A percentile compares a stretch with the other conserved stretches of the same genome.
phyloP scores from a whole-genome alignment of 2,329 filamentous ascomycete species.

The Teratosphaeriaceae sp. region DNA sequence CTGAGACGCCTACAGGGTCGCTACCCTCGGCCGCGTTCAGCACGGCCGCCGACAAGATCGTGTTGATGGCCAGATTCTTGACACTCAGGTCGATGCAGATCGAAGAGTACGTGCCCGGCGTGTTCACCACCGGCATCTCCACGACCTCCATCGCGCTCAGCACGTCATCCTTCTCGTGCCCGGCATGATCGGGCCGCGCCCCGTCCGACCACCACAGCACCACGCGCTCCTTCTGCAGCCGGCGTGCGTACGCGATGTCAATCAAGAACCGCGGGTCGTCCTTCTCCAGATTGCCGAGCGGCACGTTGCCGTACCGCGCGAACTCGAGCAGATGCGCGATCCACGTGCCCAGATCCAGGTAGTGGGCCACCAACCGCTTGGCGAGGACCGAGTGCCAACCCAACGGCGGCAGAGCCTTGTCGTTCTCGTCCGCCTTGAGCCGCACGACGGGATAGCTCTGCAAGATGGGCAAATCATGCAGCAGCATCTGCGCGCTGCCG shows the following conservation, averaged over 20 bases:
- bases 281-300: slow-evolving; percentile 88
- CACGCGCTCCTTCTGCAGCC: slow-evolving; percentile 84
- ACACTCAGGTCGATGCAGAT: slow-evolving; percentile 95
- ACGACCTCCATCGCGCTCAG: slow-evolving; percentile 71
- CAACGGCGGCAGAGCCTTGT: slow-evolving; percentile 81
- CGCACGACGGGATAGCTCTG: slow-evolving; percentile 78
- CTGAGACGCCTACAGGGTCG: slow-evolving; percentile 80
- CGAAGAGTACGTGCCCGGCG: slow-evolving; percentile 86
- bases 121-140: slow-evolving; percentile 89
- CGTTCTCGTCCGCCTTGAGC: slow-evolving; percentile 72
- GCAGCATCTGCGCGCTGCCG: slow-evolving; percentile 69
- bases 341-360: slow-evolving; percentile 90
- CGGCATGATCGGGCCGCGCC: slow-evolving; percentile 86
- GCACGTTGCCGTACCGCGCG: slow-evolving; percentile 86
- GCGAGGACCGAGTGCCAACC: slow-evolving; percentile 91
- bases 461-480: slow-evolving; percentile 78
- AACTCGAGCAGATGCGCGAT: slow-evolving; percentile 80
- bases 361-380: slow-evolving; percentile 78
- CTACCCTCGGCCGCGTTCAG: slow-evolving; percentile 94
- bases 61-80: slow-evolving; percentile 94
- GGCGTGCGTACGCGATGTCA: slow-evolving; percentile 86
- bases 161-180: slow-evolving; percentile 89
- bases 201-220: slow-evolving; percentile 95
- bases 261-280: slow-evolving; percentile 95
- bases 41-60: slow-evolving; percentile 89